These are phyloP conservation scores for Phaffomyces thermotolerans DNA, from an alignment of 805 yeast genomes.

Conservation along the genomic window DNA sequence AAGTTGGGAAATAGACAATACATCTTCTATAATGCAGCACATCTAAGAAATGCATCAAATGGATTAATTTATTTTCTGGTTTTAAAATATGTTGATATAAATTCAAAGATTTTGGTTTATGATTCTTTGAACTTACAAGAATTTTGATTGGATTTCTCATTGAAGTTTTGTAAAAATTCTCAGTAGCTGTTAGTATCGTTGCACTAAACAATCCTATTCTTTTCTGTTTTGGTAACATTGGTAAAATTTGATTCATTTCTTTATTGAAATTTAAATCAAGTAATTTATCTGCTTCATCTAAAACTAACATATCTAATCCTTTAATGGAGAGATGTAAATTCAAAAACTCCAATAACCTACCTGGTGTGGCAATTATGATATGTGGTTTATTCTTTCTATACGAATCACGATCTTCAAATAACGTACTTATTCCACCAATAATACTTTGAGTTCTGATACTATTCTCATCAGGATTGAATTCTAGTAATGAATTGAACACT, in stretches of 20 bases:
- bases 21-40: slow-evolving; percentile 62
- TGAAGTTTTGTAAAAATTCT: slow-evolving; percentile 75
- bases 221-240: slow-evolving; percentile 77
- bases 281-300: slow-evolving; percentile 91
- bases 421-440: slow-evolving; percentile 55
- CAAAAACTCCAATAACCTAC: slow-evolving; percentile 73
- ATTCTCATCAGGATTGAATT: slow-evolving; percentile 45
- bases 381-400: slow-evolving; percentile 57
- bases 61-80: slow-evolving; percentile 55
- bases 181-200: slow-evolving; percentile 78
- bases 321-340: slow-evolving; percentile 47
- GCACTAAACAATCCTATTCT: slow-evolving; percentile 94
- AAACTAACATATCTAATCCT: slow-evolving; percentile 63
- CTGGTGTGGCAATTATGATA: slow-evolving; percentile 87
- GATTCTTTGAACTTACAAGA: slow-evolving; percentile 53
- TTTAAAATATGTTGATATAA: slow-evolving; percentile 53
- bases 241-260: slow-evolving; percentile 62
- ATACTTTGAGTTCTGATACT: slow-evolving; percentile 50
- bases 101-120: slow-evolving; percentile 56
- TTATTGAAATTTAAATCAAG: slow-evolving; percentile 69
- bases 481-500: slow-evolving; percentile 56
- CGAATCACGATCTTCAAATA: slow-evolving; percentile 62
- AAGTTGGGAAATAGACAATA: slow-evolving; percentile 90
- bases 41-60: slow-evolving; percentile 45
- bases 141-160: slow-evolving; percentile 89